These are phyloP conservation scores for Xylaria cubensis DNA, from an alignment of 495 filamentous ascomycete species.

Conservation along the genomic window DNA sequence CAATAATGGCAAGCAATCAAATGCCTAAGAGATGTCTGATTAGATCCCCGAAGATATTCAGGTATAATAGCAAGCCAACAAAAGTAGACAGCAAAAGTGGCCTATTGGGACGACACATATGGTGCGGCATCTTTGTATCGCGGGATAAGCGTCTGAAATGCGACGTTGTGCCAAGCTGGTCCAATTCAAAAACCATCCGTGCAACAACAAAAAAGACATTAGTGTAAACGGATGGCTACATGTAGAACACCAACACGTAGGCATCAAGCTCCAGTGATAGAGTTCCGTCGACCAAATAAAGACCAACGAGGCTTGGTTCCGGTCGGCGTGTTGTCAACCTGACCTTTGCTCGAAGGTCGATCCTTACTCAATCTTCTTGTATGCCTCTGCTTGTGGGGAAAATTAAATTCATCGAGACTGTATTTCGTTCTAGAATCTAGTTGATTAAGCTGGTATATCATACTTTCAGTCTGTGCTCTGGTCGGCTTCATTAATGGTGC, in stretches of 20 bases:
- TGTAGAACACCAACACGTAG: not conserved
- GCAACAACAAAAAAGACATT: not conserved
- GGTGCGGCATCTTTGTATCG: not conserved
- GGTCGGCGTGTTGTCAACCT: not conserved
- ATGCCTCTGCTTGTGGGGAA: not conserved
- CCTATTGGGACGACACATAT: not conserved
- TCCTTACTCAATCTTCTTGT: conserved; percentile 21
- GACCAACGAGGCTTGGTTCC: conserved; percentile 23
- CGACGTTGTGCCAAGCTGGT: not conserved
- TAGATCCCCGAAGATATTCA: not conserved
- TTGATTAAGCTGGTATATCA: conserved; percentile 15
- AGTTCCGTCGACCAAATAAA: conserved; percentile 23
- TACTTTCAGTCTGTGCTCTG: conserved; percentile 17
- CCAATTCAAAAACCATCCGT: not conserved
- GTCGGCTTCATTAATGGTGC: conserved; percentile 8
- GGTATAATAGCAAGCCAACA: not conserved
- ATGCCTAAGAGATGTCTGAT: not conserved
- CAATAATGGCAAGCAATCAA: not conserved
- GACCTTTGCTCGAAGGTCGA: conserved; percentile 7
- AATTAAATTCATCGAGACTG: not conserved
- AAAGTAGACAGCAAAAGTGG: not conserved
- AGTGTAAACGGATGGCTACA: not conserved
- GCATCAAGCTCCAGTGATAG: not conserved
- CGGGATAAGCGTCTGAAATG: not conserved
- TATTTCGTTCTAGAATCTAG: conserved; percentile 1